Evolutionary conservation across 2,329 filamentous ascomycete species (phyloP).

Genomic region (Alternaria consortialis): DNA sequence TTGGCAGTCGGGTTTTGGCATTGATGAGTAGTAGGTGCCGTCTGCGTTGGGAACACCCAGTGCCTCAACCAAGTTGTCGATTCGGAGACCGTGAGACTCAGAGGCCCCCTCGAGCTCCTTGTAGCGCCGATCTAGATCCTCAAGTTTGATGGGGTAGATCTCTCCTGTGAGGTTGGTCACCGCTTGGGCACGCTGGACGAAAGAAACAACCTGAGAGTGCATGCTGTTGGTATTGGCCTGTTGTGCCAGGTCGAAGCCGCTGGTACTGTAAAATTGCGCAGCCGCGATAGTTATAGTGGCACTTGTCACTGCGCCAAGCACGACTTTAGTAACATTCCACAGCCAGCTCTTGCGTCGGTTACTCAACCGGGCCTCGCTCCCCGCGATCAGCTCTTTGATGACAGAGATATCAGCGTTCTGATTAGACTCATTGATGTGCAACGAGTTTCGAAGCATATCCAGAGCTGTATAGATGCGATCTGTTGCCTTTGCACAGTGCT

Average conservation of each 20-base stretch:
- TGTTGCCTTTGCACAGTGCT: conserved; percentile 24
- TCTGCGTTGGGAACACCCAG: conserved; percentile 34
- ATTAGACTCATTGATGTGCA: not conserved
- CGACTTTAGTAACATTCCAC: not conserved
- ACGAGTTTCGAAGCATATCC: conserved; percentile 18
- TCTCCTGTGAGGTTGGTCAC: conserved; percentile 20
- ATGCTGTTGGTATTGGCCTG: not conserved
- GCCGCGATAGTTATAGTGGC: not conserved
- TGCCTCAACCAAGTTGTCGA: conserved; percentile 36
- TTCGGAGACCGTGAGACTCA: conserved; percentile 22
- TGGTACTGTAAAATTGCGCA: not conserved
- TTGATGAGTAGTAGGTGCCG: conserved; percentile 25
- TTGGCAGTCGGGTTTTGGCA: not conserved
- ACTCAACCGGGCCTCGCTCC: conserved; percentile 2
- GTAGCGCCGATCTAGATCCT: conserved; percentile 16
- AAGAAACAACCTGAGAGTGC: conserved; percentile 11
- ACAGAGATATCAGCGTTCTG: not conserved
- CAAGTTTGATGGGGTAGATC: conserved; percentile 17
- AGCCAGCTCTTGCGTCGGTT: conserved; percentile 1
- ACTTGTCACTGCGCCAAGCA: conserved; percentile 1
- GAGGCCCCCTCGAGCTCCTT: conserved; percentile 10
- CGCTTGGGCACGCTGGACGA: conserved; percentile 19
- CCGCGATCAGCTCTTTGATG: conserved; percentile 1
- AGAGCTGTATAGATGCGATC: conserved; percentile 23
- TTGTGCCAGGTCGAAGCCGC: not conserved